Conservation (phyloP, 2,329 filamentous ascomycete species). For the Ustilaginoidea virens region DNA sequence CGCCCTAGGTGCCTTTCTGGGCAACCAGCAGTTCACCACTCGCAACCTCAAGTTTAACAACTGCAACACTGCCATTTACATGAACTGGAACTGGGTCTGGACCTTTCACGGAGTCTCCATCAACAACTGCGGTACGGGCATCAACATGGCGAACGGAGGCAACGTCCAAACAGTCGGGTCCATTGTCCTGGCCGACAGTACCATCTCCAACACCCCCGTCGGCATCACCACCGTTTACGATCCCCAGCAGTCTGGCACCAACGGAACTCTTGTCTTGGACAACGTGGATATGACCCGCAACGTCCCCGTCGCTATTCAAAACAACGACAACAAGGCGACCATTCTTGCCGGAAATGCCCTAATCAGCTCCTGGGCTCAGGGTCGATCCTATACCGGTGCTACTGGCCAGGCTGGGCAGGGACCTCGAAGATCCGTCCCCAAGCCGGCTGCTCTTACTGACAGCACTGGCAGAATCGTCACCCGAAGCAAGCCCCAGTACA, state of each 20-base stretch:
- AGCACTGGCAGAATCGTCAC: constrained; percentile 57
- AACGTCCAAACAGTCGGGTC: constrained; percentile 69
- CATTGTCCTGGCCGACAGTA: constrained; percentile 67
- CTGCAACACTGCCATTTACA: constrained; percentile 69
- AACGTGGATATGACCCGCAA: constrained; percentile 70
- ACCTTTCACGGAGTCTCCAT: constrained; percentile 62
- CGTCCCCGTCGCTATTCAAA: constrained; percentile 50
- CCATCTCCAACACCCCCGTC: constrained; percentile 57
- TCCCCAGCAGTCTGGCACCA: constrained; percentile 45
- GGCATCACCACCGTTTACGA: constrained; percentile 59
- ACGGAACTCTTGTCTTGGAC: constrained; percentile 71
- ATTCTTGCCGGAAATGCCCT: constrained; percentile 56
- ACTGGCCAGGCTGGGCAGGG: constrained; percentile 43
- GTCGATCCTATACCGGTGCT: constrained; percentile 49
- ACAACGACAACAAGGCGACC: constrained; percentile 35
- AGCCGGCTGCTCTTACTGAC: constrained; percentile 52
- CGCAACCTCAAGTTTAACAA: constrained; percentile 71
- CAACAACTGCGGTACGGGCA: constrained; percentile 57
- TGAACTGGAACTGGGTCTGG: constrained; percentile 91
- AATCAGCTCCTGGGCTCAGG: constrained; percentile 64
- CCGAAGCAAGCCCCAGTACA: constrained; percentile 81
- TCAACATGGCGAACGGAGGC: constrained; percentile 58
- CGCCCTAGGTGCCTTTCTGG: constrained; percentile 61
- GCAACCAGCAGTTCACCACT: constrained; percentile 77
- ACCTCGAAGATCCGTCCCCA: constrained; percentile 34